Conservation (phyloP, 2,329 filamentous ascomycete genomes). For the Nemania abortiva region DNA sequence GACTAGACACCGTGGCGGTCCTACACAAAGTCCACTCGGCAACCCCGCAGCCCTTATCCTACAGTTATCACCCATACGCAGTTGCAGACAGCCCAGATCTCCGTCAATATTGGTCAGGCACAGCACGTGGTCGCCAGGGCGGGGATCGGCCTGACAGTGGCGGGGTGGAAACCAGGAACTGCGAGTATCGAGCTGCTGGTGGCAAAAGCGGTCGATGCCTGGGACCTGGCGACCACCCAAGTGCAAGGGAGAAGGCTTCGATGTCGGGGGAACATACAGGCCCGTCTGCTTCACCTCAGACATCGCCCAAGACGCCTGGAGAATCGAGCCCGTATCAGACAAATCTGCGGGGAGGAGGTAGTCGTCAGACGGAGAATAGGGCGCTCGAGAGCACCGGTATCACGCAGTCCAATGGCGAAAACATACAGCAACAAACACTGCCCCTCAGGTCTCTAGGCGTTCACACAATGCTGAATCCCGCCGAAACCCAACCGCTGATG, state of each 20-base stretch:
- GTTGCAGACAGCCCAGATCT: slow-evolving; percentile 45
- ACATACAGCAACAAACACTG: slow-evolving; percentile 46
- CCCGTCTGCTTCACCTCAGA: slow-evolving; percentile 66
- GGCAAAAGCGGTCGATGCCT: slow-evolving; percentile 66
- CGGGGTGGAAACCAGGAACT: slow-evolving; percentile 47
- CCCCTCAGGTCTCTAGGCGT: slow-evolving; percentile 56
- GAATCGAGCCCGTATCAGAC: slow-evolving; percentile 49
- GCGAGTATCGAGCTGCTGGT: slow-evolving; percentile 46
- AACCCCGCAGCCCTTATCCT: slow-evolving; percentile 50
- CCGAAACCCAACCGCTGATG: slow-evolving; percentile 49
- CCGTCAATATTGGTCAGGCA: slow-evolving; percentile 43
- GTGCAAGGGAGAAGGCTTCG: slow-evolving; percentile 69
- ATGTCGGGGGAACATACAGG: slow-evolving; percentile 72
- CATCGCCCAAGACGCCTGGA: slow-evolving; percentile 59
- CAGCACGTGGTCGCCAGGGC: slow-evolving; percentile 45
- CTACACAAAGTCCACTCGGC: slow-evolving; percentile 49
- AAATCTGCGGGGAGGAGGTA: slow-evolving; percentile 50
- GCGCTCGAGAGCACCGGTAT: slow-evolving; percentile 48
- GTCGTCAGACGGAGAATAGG: slow-evolving; percentile 45
- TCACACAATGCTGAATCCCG: slow-evolving; percentile 60
- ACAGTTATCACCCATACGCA: slow-evolving; percentile 47
- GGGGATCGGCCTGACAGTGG: slow-evolving; percentile 46
- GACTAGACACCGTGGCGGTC: slow-evolving; percentile 52
- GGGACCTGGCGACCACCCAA: slow-evolving; percentile 63
- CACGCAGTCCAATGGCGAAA: slow-evolving; percentile 49